These are phyloP conservation scores for Starmerella geochares DNA, from an alignment of 805 yeast genomes.

Conservation along the genomic window DNA sequence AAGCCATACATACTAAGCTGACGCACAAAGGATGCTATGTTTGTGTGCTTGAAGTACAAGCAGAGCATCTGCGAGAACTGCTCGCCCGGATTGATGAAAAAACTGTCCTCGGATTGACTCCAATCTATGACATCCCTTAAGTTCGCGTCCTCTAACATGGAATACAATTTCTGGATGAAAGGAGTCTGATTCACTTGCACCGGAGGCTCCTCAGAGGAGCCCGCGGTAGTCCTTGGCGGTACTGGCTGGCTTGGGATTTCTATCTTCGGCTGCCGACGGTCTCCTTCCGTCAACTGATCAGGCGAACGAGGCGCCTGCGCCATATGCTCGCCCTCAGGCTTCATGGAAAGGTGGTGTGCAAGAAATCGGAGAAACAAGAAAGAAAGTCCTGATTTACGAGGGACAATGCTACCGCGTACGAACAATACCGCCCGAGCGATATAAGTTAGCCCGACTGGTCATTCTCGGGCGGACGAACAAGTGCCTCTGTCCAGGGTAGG, in stretches of 20 bases:
- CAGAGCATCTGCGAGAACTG: constrained; percentile 67
- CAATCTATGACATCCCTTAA: constrained; percentile 77
- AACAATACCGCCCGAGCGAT: constrained; percentile 1
- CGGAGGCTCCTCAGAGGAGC: constrained; percentile 6
- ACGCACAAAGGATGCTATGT: constrained; percentile 84
- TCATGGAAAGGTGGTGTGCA: background rate
- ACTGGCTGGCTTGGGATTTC: background rate
- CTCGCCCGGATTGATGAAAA: constrained; percentile 74
- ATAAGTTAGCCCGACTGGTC: background rate
- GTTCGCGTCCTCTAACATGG: constrained; percentile 73
- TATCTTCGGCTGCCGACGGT: background rate
- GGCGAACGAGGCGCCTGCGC: constrained; percentile 8
- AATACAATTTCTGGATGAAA: constrained; percentile 79
- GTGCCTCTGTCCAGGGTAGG: background rate
- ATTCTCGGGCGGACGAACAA: background rate
- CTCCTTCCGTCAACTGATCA: background rate
- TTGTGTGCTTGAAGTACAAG: constrained; percentile 82
- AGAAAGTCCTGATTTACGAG: too few relatives aligned
- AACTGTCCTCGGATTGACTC: constrained; percentile 60
- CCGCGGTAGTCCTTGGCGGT: background rate
- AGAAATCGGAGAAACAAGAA: too few relatives aligned
- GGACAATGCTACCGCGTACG: background rate
- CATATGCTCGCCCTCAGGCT: constrained; percentile 6
- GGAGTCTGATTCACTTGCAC: constrained; percentile 41
- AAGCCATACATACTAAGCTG: constrained; percentile 95